Percentiles rank a stretch among this genome's conserved stretches.
Conservation (phyloP, 2,329 filamentous ascomycete species). For the Colletotrichum tropicale region DNA sequence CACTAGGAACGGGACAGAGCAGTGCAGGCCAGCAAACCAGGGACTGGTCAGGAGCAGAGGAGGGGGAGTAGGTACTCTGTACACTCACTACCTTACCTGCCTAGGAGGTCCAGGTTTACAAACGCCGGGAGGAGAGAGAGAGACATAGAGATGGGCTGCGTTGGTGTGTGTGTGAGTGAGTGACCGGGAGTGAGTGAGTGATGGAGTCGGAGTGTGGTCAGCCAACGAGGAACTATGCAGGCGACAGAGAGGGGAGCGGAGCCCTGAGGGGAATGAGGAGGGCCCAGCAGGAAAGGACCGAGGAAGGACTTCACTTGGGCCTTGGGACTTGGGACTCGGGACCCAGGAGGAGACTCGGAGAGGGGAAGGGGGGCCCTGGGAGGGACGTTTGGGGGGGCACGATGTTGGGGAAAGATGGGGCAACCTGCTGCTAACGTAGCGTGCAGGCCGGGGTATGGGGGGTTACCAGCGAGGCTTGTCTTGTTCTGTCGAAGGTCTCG, state of each 20-base stretch:
- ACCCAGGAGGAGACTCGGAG: background rate
- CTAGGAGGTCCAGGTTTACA: background rate
- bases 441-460: constrained; percentile 11
- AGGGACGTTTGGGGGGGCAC: background rate
- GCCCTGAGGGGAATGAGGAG: constrained; percentile 10
- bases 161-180: background rate
- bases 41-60: background rate
- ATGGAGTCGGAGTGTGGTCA: background rate
- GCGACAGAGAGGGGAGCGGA: background rate
- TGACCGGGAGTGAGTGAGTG: background rate
- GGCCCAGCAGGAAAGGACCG: constrained; percentile 1
- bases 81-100: background rate
- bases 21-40: background rate
- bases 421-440: constrained; percentile 9
- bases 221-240: background rate
- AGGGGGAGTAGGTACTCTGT: background rate
- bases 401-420: constrained; percentile 22
- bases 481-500: constrained; percentile 11
- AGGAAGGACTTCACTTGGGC: background rate
- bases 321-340: background rate
- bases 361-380: background rate
- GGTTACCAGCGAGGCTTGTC: constrained; percentile 1
- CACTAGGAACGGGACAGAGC: background rate
- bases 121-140: background rate
- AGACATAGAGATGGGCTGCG: background rate